Conservation (phyloP, 139 green algal genomes). For the Gonium pectorale region DNA sequence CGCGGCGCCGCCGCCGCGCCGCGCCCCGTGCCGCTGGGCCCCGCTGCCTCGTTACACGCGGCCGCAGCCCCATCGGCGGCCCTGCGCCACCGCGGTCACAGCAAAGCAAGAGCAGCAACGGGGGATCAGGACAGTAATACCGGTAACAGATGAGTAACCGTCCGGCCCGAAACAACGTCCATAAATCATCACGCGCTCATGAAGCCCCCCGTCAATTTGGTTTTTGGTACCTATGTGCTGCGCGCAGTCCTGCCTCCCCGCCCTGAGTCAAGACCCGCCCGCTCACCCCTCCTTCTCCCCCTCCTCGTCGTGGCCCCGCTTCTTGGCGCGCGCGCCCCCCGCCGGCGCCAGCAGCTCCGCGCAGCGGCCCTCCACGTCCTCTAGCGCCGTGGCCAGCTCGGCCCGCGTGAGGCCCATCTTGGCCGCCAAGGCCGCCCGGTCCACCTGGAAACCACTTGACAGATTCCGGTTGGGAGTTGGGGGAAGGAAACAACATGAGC, state of each 20-base stretch:
- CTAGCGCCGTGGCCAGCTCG: background rate
- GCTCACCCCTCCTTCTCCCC: background rate
- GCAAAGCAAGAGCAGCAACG: too few species aligned
- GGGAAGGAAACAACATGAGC: too few species aligned
- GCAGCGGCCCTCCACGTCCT: slow-evolving; percentile 16
- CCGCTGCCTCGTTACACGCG: too few species aligned
- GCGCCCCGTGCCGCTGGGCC: too few species aligned
- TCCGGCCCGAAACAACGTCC: too few species aligned
- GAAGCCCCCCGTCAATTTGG: background rate
- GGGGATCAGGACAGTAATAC: too few species aligned
- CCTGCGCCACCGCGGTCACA: too few species aligned
- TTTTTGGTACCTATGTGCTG: background rate
- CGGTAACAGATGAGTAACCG: too few species aligned
- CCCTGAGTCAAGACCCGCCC: background rate
- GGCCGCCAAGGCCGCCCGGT: background rate
- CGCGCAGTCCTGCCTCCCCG: background rate
- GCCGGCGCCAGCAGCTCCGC: slow-evolving; percentile 3
- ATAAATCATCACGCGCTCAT: background rate
- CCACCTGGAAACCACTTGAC: background rate
- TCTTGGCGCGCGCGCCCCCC: background rate
- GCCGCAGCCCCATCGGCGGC: too few species aligned
- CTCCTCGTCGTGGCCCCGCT: background rate
- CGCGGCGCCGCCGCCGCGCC: too few species aligned
- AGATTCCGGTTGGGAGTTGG: background rate
- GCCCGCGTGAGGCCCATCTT: slow-evolving; percentile 30